These are phyloP conservation scores for Lithocarpus polystachyus DNA, from an alignment of 306 rosid genomes.

Conservation along the genomic window DNA sequence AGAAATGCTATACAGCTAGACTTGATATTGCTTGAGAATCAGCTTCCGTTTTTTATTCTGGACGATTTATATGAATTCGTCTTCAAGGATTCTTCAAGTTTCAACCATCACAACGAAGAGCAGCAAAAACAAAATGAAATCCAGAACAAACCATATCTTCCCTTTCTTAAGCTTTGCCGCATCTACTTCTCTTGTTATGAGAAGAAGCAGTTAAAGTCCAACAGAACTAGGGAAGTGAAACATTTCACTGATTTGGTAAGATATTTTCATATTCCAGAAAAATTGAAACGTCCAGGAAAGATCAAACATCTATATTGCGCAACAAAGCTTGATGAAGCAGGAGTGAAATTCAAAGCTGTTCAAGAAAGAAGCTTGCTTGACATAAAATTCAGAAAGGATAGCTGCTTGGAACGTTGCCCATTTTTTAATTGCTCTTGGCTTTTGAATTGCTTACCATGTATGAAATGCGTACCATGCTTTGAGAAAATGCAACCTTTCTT, in stretches of 20 bases:
- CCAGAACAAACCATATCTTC: background rate
- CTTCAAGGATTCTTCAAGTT: background rate
- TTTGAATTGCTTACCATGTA: constrained; percentile 30
- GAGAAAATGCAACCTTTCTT: constrained; percentile 28
- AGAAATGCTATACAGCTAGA: constrained; percentile 32
- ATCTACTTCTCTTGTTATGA: constrained; percentile 27
- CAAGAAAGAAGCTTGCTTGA: constrained; percentile 15
- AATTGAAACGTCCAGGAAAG: accelerated
- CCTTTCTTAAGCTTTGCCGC: constrained; percentile 22
- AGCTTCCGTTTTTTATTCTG: constrained; percentile 42
- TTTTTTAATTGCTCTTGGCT: background rate
- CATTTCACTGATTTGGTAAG: constrained; percentile 56
- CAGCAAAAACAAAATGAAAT: background rate
- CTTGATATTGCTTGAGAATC: constrained; percentile 52
- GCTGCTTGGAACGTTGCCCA: background rate
- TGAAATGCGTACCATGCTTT: constrained; percentile 18
- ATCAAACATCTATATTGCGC: constrained; percentile 8
- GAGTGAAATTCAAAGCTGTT: constrained; percentile 32
- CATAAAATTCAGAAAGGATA: constrained; percentile 17
- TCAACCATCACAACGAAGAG: background rate
- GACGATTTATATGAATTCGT: constrained; percentile 20
- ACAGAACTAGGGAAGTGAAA: constrained; percentile 5
- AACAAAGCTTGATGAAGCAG: constrained; percentile 37
- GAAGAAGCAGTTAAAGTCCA: background rate
- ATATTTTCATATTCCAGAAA: constrained; percentile 24